Base-by-base conservation (phyloP, 257 asterid species). In the Solanum dulcamara region DNA sequence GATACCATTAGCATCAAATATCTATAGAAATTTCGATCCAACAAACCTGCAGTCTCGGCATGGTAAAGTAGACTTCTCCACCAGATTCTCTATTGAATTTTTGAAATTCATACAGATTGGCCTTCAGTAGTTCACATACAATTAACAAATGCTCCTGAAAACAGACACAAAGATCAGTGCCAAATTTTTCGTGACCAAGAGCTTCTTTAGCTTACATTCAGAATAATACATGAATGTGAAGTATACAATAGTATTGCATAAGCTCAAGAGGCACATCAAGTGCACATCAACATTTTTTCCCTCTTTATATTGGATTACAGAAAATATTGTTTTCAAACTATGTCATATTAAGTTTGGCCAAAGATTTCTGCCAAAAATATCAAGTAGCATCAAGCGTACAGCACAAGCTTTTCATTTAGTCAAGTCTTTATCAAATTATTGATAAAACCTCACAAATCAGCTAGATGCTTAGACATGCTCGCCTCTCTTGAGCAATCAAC, bases 81-180 rank as follows among this genome's bases (percentile, higher is more conserved):
- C 97, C 97, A 80, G 97, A 91, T 91, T 93, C 97, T 90, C 95
- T 86, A 86, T 93, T 93, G 81, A 91, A 93, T 89, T 92, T 93
- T 37, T 93, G 97, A 89, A 93, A 93, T 84, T 93, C 97, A 50
- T 93, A 93, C 85, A 93, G 85, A 85, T 93, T 93, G 81, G 97
- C 97, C 86, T 93, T 93, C 59, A 93, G 97, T 89, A 93, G 88
- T 88, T 93, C 97, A 62, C 97, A 93, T 71, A 93, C 95, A 90
- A 93, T 93, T 89, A 93, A 87, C 85, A 93, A 86, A 89, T 93
- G 97, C 88, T 93, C 97, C 97, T 93, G 92, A 87, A 85, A 42
- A 85, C 46, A 84, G 59, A 77, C 57, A 77, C 4, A 26, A 42
- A 37, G 26, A 53, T 86, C 55, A 75, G 48, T 75, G 68, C 30